These are phyloP conservation scores for Umbellularia californica DNA, from an alignment of 164 flowering plant species.

Conservation along the genomic window DNA sequence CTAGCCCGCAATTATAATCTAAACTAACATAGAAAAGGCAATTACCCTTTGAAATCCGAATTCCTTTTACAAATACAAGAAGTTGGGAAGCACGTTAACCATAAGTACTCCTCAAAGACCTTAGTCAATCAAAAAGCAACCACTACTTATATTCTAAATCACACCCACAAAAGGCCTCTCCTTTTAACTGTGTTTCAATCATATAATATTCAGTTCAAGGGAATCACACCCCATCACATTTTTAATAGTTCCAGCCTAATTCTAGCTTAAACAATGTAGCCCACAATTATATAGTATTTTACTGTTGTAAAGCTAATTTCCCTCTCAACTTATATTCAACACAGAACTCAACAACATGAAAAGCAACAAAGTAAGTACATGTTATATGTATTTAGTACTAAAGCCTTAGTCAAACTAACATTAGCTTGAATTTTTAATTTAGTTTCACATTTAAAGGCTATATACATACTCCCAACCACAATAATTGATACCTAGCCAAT, in stretches of 20 bases:
- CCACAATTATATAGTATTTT: slow-evolving; percentile 3
- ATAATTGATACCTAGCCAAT: slow-evolving; percentile 11
- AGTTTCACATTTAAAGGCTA: slow-evolving; percentile 1
- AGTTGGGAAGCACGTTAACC: slow-evolving; percentile 4
- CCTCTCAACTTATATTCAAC: background rate
- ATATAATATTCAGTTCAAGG: slow-evolving; percentile 1
- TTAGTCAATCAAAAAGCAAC: slow-evolving; percentile 7
- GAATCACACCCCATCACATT: background rate
- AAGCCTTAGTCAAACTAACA: background rate
- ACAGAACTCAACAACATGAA: background rate
- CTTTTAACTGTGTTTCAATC: background rate
- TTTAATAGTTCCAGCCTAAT: background rate
- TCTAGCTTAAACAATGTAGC: slow-evolving; percentile 3
- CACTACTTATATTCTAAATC: slow-evolving; percentile 3
- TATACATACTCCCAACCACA: background rate
- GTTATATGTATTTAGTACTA: background rate
- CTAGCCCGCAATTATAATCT: slow-evolving; percentile 12
- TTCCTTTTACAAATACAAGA: background rate
- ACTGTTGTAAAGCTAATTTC: background rate
- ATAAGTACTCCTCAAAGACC: background rate
- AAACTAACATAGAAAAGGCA: background rate
- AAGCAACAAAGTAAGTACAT: background rate
- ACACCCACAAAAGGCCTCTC: background rate
- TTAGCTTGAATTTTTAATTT: background rate
- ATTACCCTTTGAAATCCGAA: background rate